These are phyloP conservation scores for Protea cynaroides DNA, from an alignment of 164 flowering plant genomes.

Conservation along the genomic window DNA sequence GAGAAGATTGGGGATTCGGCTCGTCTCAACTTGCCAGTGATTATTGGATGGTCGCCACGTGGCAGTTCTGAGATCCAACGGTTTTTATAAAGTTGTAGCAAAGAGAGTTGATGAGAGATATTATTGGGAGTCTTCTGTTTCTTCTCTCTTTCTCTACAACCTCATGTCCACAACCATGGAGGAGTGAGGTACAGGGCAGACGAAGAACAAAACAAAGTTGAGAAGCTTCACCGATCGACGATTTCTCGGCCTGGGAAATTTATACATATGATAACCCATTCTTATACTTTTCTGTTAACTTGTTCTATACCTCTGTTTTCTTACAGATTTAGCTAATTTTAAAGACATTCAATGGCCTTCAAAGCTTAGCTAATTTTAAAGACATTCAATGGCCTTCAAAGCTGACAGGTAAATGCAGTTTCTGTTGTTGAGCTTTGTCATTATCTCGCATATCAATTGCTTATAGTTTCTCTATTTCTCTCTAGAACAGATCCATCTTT, in stretches of 20 bases:
- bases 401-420: constrained; percentile 36
- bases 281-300: constrained; percentile 60
- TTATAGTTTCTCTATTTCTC: not conserved
- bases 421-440: not conserved
- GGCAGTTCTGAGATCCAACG: too few relatives aligned
- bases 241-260: constrained; percentile 26
- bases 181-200: constrained; percentile 9
- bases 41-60: too few relatives aligned
- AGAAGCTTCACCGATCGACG: constrained; percentile 27
- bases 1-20: too few relatives aligned
- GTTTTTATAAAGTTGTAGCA: too few relatives aligned
- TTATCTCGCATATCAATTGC: not conserved
- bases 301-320: constrained; percentile 62
- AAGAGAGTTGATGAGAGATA: too few relatives aligned
- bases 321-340: too few relatives aligned
- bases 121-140: too few relatives aligned
- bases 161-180: too few relatives aligned
- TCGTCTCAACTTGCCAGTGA: too few relatives aligned
- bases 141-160: too few relatives aligned
- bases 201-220: constrained; percentile 14
- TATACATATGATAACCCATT: constrained; percentile 60
- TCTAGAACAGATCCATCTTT: constrained; percentile 5
- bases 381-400: constrained; percentile 24
- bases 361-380: constrained; percentile 30
- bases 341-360: too few relatives aligned